Percentiles rank a stretch among this genome's conserved stretches.
Evolutionary conservation across 306 rosid species (phyloP).

Genomic region (Cucurbita argyrosperma): DNA sequence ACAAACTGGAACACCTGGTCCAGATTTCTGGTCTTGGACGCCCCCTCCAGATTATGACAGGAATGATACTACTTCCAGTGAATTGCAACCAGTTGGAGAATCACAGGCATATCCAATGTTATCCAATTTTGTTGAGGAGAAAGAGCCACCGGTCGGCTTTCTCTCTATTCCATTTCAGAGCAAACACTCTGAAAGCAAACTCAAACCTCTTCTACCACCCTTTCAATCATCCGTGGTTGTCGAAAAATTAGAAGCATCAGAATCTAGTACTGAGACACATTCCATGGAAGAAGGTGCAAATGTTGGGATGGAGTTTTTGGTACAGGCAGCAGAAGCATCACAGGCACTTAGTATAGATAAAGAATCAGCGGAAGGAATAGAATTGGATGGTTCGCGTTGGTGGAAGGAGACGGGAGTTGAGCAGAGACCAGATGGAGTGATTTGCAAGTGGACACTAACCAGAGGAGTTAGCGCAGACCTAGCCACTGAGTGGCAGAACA

Average conservation of each 20-base stretch:
- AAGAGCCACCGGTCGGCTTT: conserved; percentile 32
- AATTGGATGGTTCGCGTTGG: conserved; percentile 63
- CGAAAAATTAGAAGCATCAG: conserved; percentile 24
- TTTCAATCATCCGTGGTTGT: conserved; percentile 47
- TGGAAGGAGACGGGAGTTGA: conserved; percentile 86
- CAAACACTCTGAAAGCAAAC: conserved; percentile 20
- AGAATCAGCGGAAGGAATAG: conserved; percentile 35
- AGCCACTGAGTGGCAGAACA: conserved; percentile 75
- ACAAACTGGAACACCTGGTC: conserved; percentile 58
- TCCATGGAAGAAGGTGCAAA: conserved; percentile 38
- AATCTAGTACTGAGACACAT: conserved; percentile 23
- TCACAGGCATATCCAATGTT: conserved; percentile 18
- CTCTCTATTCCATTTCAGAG: conserved; percentile 66
- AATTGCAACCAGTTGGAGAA: conserved; percentile 21
- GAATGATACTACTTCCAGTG: conserved; percentile 18
- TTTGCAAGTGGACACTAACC: conserved; percentile 75
- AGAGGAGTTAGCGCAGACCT: conserved; percentile 80
- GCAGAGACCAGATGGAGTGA: conserved; percentile 71
- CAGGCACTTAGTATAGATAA: conserved; percentile 40
- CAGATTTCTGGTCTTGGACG: conserved; percentile 93
- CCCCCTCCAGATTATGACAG: conserved; percentile 39
- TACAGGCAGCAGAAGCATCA: conserved; percentile 57
- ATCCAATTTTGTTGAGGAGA: conserved; percentile 43
- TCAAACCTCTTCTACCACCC: conserved; percentile 44
- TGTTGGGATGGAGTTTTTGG: conserved; percentile 36